phyloP scores from a whole-genome alignment of 2,329 filamentous ascomycete species.

The Fusarium mangiferae region DNA sequence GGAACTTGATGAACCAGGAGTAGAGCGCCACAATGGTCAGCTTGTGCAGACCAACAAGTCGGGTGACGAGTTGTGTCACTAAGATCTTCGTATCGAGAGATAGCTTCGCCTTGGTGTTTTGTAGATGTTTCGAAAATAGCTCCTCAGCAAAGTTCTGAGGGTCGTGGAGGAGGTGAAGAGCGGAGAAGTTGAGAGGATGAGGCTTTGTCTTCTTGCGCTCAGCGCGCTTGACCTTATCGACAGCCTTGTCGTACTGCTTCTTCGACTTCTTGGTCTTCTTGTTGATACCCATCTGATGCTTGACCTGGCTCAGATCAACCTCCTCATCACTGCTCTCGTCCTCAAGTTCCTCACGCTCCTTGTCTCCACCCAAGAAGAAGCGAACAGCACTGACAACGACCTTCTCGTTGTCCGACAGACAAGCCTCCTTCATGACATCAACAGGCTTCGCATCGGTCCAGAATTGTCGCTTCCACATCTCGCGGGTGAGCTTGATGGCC shows the following conservation, averaged over 20 bases:
- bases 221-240: conserved; percentile 82
- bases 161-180: conserved; percentile 91
- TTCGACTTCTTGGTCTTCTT: conserved; percentile 95
- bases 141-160: conserved; percentile 93
- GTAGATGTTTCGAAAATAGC: conserved; percentile 90
- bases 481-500: conserved; percentile 94
- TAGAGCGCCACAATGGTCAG: conserved; percentile 90
- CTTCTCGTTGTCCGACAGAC: conserved; percentile 90
- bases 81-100: conserved; percentile 88
- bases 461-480: conserved; percentile 95
- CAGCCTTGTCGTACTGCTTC: conserved; percentile 80
- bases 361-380: conserved; percentile 96
- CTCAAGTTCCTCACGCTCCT: conserved; percentile 91
- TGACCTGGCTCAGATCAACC: conserved; percentile 80
- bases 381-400: conserved; percentile 86
- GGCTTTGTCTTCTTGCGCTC: conserved; percentile 90
- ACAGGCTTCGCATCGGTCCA: conserved; percentile 96
- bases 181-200: conserved; percentile 93
- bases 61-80: conserved; percentile 90
- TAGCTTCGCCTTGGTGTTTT: conserved; percentile 85
- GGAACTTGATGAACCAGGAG: conserved; percentile 94
- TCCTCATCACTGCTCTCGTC: conserved; percentile 88
- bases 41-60: conserved; percentile 92
- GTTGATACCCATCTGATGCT: conserved; percentile 90
- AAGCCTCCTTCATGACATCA: conserved; percentile 97